Percentiles rank a stretch among this genome's conserved stretches.
These are phyloP conservation scores for Verticillium tricorpus DNA, from an alignment of 2,329 filamentous ascomycete species.

Conservation along the genomic window DNA sequence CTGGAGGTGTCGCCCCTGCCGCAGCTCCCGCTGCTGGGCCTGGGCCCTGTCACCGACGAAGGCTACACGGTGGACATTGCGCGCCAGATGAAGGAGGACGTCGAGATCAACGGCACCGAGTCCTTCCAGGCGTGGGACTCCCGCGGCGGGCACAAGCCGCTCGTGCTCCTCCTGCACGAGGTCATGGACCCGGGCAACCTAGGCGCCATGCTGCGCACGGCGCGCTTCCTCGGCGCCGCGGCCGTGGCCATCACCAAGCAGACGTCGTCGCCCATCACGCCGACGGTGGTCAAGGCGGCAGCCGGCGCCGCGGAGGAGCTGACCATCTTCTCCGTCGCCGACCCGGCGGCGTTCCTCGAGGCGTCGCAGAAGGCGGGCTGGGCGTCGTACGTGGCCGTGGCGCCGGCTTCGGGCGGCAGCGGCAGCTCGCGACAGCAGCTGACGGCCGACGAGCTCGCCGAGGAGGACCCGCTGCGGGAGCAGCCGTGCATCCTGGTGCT, in stretches of 20 bases:
- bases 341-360: slow-evolving; percentile 65
- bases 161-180: slow-evolving; percentile 70
- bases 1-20: slow-evolving; percentile 84
- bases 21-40: slow-evolving; percentile 57
- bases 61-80: slow-evolving; percentile 58
- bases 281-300: slow-evolving; percentile 80
- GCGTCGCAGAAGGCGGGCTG: slow-evolving; percentile 68
- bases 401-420: slow-evolving; percentile 30
- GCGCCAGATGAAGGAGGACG: slow-evolving; percentile 71
- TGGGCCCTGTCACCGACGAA: slow-evolving; percentile 46
- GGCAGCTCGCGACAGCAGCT: slow-evolving; percentile 29
- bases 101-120: slow-evolving; percentile 63
- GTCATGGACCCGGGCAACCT: slow-evolving; percentile 86
- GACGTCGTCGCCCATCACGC: slow-evolving; percentile 68
- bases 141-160: slow-evolving; percentile 52
- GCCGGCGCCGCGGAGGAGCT: slow-evolving; percentile 82
- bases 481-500: slow-evolving; percentile 76
- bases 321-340: slow-evolving; percentile 64
- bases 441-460: slow-evolving; percentile 44
- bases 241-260: slow-evolving; percentile 73
- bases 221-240: slow-evolving; percentile 85
- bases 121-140: slow-evolving; percentile 37
- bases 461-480: slow-evolving; percentile 46
- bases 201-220: slow-evolving; percentile 82
- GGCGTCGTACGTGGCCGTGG: slow-evolving; percentile 75